Conservation (phyloP, 1,139 yeast genomes). For the Pichia sp. region DNA sequence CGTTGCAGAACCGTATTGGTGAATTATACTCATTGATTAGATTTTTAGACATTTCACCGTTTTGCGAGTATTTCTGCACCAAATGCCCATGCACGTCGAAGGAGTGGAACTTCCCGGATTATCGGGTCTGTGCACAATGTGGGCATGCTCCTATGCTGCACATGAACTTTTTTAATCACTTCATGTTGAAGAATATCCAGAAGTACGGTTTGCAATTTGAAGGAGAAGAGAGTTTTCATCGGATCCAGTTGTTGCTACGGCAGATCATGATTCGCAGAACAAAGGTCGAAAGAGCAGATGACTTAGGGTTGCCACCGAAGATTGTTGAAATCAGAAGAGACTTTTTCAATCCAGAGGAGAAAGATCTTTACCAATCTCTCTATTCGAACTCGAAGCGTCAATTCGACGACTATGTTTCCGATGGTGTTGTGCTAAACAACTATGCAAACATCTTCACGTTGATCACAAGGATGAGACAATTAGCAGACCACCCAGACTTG, state of each 20-base stretch:
- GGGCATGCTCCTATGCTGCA: conserved; percentile 93
- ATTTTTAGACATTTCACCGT: conserved; percentile 79
- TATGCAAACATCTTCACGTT: conserved; percentile 95
- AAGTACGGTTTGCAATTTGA: conserved; percentile 76
- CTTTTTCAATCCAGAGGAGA: conserved; percentile 87
- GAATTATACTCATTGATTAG: conserved; percentile 89
- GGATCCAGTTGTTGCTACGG: conserved; percentile 66
- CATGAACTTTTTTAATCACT: conserved; percentile 91
- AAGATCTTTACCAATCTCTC: conserved; percentile 81
- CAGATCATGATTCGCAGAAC: conserved; percentile 92
- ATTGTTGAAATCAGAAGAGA: conserved; percentile 84
- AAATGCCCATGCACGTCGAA: conserved; percentile 78
- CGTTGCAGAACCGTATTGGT: conserved; percentile 92
- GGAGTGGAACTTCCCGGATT: conserved; percentile 80
- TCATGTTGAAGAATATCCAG: conserved; percentile 88
- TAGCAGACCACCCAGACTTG: conserved; percentile 97
- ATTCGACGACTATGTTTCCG: conserved; percentile 84
- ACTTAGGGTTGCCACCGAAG: conserved; percentile 92
- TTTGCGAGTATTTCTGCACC: conserved; percentile 84
- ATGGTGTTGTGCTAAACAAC: conserved; percentile 91
- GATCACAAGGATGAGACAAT: conserved; percentile 93
- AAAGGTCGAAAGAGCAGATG: conserved; percentile 93
- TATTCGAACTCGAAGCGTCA: conserved; percentile 83
- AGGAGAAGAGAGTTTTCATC: conserved; percentile 71
- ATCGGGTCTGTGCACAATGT: conserved; percentile 80